Percentiles rank a stretch among this genome's conserved stretches.
Conservation (phyloP, 768 basidiomycete species). For the Suillus luteus region DNA sequence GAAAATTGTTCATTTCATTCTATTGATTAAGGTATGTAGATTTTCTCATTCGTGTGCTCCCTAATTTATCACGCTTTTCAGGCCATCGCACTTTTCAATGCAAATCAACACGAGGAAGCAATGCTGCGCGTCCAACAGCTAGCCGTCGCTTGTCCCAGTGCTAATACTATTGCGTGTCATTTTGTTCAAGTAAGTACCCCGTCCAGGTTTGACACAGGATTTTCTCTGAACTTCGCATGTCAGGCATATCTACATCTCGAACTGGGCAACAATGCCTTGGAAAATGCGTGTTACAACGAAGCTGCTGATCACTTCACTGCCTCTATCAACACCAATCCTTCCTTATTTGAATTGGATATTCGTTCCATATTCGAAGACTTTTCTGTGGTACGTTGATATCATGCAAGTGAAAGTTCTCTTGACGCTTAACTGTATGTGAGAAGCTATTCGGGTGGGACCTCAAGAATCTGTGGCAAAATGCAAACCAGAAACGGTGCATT, state of each 20-base stretch:
- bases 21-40: background rate
- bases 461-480: background rate
- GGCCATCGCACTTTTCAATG: conserved; percentile 1
- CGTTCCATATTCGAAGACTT: background rate
- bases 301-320: background rate
- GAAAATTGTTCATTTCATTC: background rate
- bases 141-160: background rate
- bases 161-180: background rate
- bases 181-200: background rate
- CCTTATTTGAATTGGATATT: too few relatives aligned
- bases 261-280: background rate
- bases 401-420: background rate
- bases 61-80: background rate
- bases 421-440: background rate
- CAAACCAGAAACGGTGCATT: background rate
- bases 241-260: background rate
- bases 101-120: background rate
- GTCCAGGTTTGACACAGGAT: background rate
- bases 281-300: background rate
- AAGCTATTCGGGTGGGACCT: conserved; percentile 6
- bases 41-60: background rate
- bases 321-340: background rate
- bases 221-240: background rate
- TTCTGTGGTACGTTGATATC: background rate
- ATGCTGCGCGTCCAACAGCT: background rate